These are phyloP conservation scores for Suillus hirtellus DNA, from an alignment of 768 basidiomycete genomes.

Conservation along the genomic window DNA sequence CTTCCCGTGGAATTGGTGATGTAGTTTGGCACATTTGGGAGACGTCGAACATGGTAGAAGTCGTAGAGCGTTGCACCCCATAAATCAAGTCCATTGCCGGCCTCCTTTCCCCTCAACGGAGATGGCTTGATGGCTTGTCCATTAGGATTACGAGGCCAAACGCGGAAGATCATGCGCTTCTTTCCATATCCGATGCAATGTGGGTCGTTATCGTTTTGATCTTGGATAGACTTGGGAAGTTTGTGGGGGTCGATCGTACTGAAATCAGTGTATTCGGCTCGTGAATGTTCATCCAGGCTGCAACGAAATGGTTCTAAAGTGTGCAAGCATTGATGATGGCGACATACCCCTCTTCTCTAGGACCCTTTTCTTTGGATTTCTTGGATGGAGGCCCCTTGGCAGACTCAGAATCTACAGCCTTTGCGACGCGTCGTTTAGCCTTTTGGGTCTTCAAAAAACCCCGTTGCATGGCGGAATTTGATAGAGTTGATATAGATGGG, in stretches of 20 bases:
- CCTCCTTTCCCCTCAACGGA: conserved; percentile 17
- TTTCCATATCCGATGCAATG: neutral
- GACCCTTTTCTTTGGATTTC: neutral
- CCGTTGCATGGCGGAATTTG: conserved; percentile 21
- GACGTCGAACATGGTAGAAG: conserved; percentile 19
- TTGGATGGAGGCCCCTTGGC: neutral
- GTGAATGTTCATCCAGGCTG: neutral
- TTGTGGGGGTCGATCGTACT: conserved; percentile 2
- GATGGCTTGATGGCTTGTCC: conserved; percentile 14
- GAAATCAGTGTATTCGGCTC: conserved; percentile 2
- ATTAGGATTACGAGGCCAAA: conserved; percentile 27
- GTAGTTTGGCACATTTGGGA: conserved; percentile 10
- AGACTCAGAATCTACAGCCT: conserved; percentile 7
- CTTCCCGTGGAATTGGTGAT: conserved; percentile 22
- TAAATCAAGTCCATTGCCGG: conserved; percentile 20
- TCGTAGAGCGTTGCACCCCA: conserved; percentile 34
- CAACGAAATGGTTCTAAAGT: neutral
- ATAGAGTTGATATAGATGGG: neutral
- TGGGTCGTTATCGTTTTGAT: neutral
- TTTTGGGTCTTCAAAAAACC: conserved; percentile 20
- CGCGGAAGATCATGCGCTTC: conserved; percentile 24
- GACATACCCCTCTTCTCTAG: conserved; percentile 1
- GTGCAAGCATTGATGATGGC: neutral
- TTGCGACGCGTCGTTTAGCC: conserved; percentile 15
- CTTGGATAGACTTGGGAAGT: conserved; percentile 9